Evolutionary conservation across 805 yeast species (phyloP).

Genomic region (Lipomyces lipofer): DNA sequence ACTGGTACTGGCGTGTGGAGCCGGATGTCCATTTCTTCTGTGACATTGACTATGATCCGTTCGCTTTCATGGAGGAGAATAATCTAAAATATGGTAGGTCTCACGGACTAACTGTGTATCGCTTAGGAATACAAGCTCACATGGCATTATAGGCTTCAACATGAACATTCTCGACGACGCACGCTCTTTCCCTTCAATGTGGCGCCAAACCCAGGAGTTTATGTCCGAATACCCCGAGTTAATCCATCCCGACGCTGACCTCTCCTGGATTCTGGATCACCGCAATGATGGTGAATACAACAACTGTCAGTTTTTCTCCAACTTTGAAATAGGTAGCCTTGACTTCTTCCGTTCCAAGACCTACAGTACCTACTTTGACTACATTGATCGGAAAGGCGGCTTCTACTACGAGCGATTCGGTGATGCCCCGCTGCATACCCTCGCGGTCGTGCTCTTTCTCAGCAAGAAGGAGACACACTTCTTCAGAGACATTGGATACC

Average conservation of each 20-base stretch:
- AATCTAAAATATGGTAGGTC: conserved; percentile 60
- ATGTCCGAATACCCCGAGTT: conserved; percentile 50
- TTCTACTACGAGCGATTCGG: conserved; percentile 80
- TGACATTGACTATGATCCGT: conserved; percentile 76
- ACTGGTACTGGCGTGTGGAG: conserved; percentile 92
- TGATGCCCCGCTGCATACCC: conserved; percentile 71
- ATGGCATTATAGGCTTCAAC: conserved; percentile 21
- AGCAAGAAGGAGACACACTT: conserved; percentile 55
- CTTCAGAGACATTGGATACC: conserved; percentile 62
- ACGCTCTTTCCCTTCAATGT: conserved; percentile 52
- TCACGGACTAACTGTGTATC: background rate
- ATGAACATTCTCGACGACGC: conserved; percentile 32
- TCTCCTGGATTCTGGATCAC: conserved; percentile 46
- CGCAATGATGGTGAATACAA: conserved; percentile 65
- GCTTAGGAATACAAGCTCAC: background rate
- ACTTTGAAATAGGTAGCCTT: conserved; percentile 64
- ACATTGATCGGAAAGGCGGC: conserved; percentile 61
- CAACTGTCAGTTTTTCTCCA: conserved; percentile 80
- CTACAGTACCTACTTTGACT: conserved; percentile 55
- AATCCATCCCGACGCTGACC: conserved; percentile 53
- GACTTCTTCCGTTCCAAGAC: conserved; percentile 59
- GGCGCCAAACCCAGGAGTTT: conserved; percentile 56
- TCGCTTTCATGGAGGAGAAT: conserved; percentile 77
- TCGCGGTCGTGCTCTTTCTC: conserved; percentile 59
- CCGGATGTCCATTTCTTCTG: conserved; percentile 78